These are phyloP conservation scores for Tricholomella constricta DNA, from an alignment of 768 basidiomycete genomes.

Conservation along the genomic window DNA sequence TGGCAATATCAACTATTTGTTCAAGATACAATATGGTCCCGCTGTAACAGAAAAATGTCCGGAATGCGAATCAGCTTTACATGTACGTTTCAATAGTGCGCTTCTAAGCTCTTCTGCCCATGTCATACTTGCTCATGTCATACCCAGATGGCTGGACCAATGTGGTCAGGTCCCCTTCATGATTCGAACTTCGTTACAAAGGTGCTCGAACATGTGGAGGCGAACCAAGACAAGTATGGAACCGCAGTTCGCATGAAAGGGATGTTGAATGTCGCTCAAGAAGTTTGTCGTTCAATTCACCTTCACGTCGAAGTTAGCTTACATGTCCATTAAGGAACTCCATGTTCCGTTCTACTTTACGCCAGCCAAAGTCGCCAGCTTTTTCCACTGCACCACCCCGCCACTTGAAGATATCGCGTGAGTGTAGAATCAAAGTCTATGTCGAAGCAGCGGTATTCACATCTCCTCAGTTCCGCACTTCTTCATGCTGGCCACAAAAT, in stretches of 20 bases:
- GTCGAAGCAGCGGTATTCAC: not conserved
- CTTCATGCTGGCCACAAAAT: constrained; percentile 83
- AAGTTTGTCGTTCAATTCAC: constrained; percentile 51
- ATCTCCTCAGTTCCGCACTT: constrained; percentile 70
- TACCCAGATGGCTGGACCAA: constrained; percentile 83
- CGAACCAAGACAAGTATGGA: constrained; percentile 65
- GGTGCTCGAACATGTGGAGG: constrained; percentile 73
- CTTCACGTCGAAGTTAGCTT: not conserved
- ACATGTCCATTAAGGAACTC: constrained; percentile 70
- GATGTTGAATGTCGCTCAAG: constrained; percentile 89
- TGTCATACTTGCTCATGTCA: too few species aligned
- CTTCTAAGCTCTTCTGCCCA: not conserved
- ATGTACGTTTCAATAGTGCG: constrained; percentile 52
- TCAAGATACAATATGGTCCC: constrained; percentile 76
- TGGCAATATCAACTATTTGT: constrained; percentile 60
- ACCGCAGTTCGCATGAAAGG: constrained; percentile 89
- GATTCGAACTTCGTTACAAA: constrained; percentile 70
- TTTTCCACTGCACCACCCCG: constrained; percentile 82
- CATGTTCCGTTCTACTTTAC: constrained; percentile 85
- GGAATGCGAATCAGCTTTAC: constrained; percentile 77
- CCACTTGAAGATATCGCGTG: constrained; percentile 75
- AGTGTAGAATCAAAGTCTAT: constrained; percentile 29
- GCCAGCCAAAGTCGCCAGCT: constrained; percentile 73
- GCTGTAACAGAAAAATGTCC: constrained; percentile 68
- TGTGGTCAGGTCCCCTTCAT: constrained; percentile 95